These are phyloP conservation scores for Eimeria maxima DNA, from an alignment of 169 alveolate species.

Conservation along the genomic window DNA sequence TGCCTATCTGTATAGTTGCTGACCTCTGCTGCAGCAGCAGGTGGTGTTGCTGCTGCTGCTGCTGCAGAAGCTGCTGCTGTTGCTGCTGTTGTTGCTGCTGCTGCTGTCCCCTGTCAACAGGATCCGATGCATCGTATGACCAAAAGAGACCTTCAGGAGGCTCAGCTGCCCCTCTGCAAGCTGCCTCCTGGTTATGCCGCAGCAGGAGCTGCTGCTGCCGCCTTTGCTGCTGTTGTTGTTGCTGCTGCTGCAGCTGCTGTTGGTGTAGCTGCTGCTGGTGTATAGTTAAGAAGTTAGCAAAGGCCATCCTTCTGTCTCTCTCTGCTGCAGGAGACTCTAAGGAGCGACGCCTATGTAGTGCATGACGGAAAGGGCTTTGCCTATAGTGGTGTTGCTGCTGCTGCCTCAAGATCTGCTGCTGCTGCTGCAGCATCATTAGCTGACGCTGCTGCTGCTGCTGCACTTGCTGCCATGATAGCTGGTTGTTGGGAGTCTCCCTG, in stretches of 20 bases:
- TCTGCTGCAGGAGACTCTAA: not conserved
- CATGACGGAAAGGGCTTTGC: slow-evolving; percentile 22
- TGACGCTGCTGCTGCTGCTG: slow-evolving; percentile 12
- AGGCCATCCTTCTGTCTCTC: not conserved
- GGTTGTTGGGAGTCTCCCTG: not conserved
- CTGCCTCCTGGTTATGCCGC: not conserved
- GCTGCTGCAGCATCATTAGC: not conserved
- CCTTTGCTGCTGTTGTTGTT: not conserved
- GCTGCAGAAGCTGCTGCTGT: not conserved
- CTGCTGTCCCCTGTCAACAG: not conserved
- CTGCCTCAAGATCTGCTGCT: not conserved
- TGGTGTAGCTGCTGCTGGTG: no score
- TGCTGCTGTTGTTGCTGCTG: not conserved
- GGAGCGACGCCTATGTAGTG: not conserved
- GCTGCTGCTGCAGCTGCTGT: no score
- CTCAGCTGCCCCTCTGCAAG: not conserved
- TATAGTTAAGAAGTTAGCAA: not conserved
- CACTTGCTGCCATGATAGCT: not conserved
- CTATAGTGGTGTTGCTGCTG: not conserved
- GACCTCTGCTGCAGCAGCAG: no score
- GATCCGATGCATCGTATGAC: not conserved
- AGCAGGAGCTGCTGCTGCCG: not conserved
- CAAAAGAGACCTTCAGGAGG: not conserved
- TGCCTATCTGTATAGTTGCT: not conserved
- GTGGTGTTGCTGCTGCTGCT: slow-evolving; percentile 20